Conservation (phyloP, 1,284 basidiomycete species). For the Naganishia sp. region DNA sequence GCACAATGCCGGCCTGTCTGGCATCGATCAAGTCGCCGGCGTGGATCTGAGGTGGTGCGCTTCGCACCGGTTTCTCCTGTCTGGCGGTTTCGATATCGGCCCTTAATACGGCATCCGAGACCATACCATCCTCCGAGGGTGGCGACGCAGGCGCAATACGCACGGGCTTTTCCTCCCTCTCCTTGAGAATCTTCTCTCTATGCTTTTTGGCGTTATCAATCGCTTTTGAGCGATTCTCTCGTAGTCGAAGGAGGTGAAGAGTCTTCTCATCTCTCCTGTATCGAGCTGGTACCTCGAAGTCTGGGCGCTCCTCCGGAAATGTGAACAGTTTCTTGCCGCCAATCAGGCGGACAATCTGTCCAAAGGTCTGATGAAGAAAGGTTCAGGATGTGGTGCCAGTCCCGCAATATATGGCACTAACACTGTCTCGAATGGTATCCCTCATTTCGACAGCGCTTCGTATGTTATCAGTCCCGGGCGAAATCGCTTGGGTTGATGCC, state of each 20-base stretch:
- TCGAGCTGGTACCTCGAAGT: neutral
- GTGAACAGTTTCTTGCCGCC: constrained; percentile 2
- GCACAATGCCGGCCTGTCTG: neutral
- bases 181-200: neutral
- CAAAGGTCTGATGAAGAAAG: neutral
- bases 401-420: neutral
- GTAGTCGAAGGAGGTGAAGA: neutral
- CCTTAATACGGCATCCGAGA: neutral
- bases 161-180: neutral
- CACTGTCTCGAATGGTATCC: constrained; percentile 2
- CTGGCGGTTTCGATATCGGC: constrained; percentile 4
- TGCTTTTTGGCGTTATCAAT: neutral
- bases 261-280: constrained; percentile 6
- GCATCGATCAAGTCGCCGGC: constrained; percentile 16
- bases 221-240: neutral
- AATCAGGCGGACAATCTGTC: neutral
- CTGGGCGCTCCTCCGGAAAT: neutral
- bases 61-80: constrained; percentile 23
- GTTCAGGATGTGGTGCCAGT: neutral
- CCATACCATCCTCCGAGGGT: neutral
- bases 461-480: no score
- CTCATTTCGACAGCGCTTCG: neutral
- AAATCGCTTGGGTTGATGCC: no score
- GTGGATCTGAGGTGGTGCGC: constrained; percentile 15
- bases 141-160: neutral